A percentile compares a stretch with the other conserved stretches of the same genome.
phyloP scores from a whole-genome alignment of 352 stramenopile species.

The Globisporangium parvum region DNA sequence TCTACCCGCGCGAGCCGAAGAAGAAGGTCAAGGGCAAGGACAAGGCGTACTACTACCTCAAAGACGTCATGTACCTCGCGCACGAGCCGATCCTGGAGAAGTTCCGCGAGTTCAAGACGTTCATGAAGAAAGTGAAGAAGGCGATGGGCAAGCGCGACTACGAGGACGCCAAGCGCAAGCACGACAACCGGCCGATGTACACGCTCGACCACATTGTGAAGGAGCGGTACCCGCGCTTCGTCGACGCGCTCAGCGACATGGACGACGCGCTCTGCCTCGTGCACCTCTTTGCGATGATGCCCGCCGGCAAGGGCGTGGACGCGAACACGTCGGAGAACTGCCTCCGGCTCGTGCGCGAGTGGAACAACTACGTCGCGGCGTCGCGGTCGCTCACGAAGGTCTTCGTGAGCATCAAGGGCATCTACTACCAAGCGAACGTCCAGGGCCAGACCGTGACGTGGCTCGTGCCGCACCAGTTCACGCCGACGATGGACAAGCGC shows the following conservation, averaged over 20 bases:
- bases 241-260: conserved; percentile 96
- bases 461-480: conserved; percentile 98
- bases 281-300: conserved; percentile 96
- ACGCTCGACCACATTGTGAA: conserved; percentile 98
- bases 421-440: conserved; percentile 97
- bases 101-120: conserved; percentile 97
- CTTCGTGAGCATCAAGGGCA: conserved; percentile 99
- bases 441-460: conserved; percentile 95
- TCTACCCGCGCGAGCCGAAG: conserved; percentile 97
- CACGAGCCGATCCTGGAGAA: conserved; percentile 98
- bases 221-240: conserved; percentile 97
- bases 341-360: conserved; percentile 91
- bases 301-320: conserved; percentile 86
- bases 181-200: conserved; percentile 90
- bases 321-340: conserved; percentile 87
- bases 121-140: conserved; percentile 97
- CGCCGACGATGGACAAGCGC: conserved; percentile 93
- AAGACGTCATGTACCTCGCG: conserved; percentile 96
- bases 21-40: conserved; percentile 93
- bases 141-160: conserved; percentile 84
- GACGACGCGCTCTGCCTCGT: conserved; percentile 98
- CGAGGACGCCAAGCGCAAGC: conserved; percentile 71
- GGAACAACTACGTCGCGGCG: conserved; percentile 94
- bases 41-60: conserved; percentile 99
- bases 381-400: conserved; percentile 93